Percentiles rank a stretch among this genome's conserved stretches.
Evolutionary conservation across 106 monocot genomes (phyloP).

Genomic region (Gastrodia elata): DNA sequence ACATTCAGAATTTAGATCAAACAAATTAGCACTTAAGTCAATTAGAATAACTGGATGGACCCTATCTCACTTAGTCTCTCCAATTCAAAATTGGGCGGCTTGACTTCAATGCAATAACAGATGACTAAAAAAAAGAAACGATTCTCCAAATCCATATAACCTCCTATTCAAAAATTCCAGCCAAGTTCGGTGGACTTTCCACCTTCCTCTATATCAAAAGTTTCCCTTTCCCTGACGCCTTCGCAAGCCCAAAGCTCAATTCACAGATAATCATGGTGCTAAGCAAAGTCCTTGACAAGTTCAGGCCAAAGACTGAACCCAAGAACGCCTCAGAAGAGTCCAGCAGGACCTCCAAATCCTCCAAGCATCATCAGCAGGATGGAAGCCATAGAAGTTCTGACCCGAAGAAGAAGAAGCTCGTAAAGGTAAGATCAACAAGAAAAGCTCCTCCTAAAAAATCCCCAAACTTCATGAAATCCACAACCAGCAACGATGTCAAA

Average conservation of each 20-base stretch:
- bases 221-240: background rate
- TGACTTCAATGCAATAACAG: background rate
- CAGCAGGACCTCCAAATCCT: background rate
- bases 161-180: background rate
- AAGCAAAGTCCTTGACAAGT: constrained; percentile 6
- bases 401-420: constrained; percentile 19
- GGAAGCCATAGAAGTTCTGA: background rate
- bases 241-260: too few relatives aligned
- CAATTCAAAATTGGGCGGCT: constrained; percentile 6
- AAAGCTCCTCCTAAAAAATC: constrained; percentile 1
- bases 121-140: background rate
- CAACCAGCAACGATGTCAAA: constrained; percentile 34
- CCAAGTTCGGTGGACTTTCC: background rate
- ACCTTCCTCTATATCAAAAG: background rate
- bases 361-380: background rate
- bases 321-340: constrained; percentile 2
- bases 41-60: too few relatives aligned
- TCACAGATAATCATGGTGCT: background rate
- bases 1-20: too few relatives aligned
- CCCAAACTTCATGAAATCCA: constrained; percentile 59
- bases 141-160: background rate
- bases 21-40: too few relatives aligned
- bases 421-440: constrained; percentile 15
- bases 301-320: background rate
- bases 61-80: too few relatives aligned